Evolutionary conservation across 2,329 filamentous ascomycete species (phyloP).

Genomic region (Cladobotryum mycophilum): DNA sequence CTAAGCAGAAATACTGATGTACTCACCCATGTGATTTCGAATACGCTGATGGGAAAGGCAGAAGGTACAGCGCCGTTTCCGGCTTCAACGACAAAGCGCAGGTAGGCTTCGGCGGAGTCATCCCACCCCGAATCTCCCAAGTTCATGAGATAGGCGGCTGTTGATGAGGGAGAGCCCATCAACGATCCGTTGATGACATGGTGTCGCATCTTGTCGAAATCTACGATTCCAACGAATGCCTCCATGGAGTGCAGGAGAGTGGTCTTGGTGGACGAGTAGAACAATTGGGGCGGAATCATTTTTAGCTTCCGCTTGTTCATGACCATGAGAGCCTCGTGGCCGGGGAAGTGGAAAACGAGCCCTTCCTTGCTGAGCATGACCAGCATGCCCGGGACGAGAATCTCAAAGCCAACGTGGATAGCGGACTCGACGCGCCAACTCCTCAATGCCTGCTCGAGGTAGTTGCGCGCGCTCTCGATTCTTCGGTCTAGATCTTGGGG

Average conservation of each 20-base stretch:
- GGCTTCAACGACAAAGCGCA: slow-evolving; percentile 7
- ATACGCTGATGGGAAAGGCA: slow-evolving; percentile 12
- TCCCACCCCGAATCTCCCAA: slow-evolving; percentile 8
- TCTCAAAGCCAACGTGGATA: slow-evolving; percentile 15
- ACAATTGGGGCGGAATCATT: not conserved
- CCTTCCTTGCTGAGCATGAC: slow-evolving; percentile 3
- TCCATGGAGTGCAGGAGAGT: slow-evolving; percentile 15
- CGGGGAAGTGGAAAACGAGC: slow-evolving; percentile 8
- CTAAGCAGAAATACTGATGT: not conserved
- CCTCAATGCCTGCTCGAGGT: slow-evolving; percentile 1
- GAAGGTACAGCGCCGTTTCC: slow-evolving; percentile 11
- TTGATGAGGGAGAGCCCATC: slow-evolving; percentile 16
- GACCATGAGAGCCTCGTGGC: not conserved
- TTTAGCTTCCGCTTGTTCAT: slow-evolving; percentile 5
- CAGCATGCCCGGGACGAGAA: slow-evolving; percentile 14
- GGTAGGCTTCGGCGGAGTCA: slow-evolving; percentile 14
- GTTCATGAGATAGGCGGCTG: slow-evolving; percentile 17
- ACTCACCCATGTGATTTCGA: slow-evolving; percentile 11
- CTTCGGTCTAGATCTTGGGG: not conserved
- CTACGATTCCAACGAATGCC: slow-evolving; percentile 13
- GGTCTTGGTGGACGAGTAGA: not conserved
- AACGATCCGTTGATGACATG: slow-evolving; percentile 13
- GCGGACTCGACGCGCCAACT: slow-evolving; percentile 9
- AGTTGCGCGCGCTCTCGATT: slow-evolving; percentile 2
- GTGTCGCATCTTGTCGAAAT: slow-evolving; percentile 14